phyloP scores from a whole-genome alignment of 2,329 filamentous ascomycete species.

The Sporothrix variecibatus region DNA sequence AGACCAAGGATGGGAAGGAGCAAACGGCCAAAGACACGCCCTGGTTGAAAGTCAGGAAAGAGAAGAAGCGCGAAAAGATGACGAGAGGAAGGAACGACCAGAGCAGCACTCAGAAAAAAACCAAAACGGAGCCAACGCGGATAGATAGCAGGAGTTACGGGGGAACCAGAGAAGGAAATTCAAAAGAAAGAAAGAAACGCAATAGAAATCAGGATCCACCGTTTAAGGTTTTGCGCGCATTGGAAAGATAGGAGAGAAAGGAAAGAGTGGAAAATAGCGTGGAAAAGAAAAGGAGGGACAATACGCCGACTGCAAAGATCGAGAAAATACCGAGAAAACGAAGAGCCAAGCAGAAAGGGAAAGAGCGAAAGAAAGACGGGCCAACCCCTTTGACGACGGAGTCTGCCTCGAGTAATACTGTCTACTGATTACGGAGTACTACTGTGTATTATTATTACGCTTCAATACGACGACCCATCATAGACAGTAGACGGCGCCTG shows the following conservation, averaged over 20 bases:
- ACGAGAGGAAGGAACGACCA: background rate
- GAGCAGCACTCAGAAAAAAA: background rate
- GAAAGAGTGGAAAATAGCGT: background rate
- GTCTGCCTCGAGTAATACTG: no score
- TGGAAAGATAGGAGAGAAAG: background rate
- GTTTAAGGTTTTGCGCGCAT: background rate
- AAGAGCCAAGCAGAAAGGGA: background rate
- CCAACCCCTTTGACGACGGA: background rate
- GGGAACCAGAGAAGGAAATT: background rate
- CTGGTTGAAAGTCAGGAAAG: background rate
- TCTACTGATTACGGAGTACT: no score
- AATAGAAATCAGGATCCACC: background rate
- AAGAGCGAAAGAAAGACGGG: background rate
- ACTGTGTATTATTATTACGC: no score
- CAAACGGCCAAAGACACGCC: background rate
- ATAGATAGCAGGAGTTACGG: conserved; percentile 14
- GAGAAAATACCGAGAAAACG: conserved; percentile 6
- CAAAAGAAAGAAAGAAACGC: background rate
- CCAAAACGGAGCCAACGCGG: conserved; percentile 10
- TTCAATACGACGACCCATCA: no score
- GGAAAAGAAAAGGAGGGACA: background rate
- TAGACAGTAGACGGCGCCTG: background rate
- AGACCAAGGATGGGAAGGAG: background rate
- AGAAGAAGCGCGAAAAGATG: background rate
- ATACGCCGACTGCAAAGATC: background rate